phyloP scores from a whole-genome alignment of 2,329 filamentous ascomycete species.

The Verticillium alfalfae region DNA sequence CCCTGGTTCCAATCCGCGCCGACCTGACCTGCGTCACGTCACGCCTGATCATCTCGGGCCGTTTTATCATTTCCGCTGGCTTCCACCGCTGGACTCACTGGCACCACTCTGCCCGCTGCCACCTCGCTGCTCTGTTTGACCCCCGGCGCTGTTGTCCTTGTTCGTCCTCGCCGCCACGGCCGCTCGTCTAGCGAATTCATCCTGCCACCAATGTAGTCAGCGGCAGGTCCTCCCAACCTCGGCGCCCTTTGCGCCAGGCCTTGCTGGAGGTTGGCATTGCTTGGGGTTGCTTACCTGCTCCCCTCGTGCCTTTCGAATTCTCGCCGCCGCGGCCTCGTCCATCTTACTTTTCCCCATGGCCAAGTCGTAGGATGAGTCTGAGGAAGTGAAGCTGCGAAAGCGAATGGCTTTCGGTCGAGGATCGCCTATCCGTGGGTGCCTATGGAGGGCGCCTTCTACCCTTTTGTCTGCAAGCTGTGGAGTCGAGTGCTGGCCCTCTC shows the following conservation, averaged over 20 bases:
- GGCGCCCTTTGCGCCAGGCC: not conserved
- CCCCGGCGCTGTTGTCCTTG: slow-evolving; percentile 14
- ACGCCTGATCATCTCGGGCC: not conserved
- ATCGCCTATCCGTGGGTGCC: too few relatives aligned
- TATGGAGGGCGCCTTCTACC: too few relatives aligned
- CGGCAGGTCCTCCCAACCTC: not conserved
- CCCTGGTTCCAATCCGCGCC: not conserved
- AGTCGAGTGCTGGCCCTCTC: too few relatives aligned
- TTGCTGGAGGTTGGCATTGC: not conserved
- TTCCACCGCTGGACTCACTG: not conserved
- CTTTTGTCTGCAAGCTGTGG: too few relatives aligned
- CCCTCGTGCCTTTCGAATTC: slow-evolving; percentile 34
- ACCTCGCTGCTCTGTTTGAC: slow-evolving; percentile 11
- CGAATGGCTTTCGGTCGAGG: not conserved
- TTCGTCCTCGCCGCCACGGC: slow-evolving; percentile 26
- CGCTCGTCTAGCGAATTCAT: slow-evolving; percentile 28
- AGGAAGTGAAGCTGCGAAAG: not conserved
- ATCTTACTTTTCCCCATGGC: slow-evolving; percentile 25
- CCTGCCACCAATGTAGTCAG: slow-evolving; percentile 15
- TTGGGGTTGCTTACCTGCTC: slow-evolving; percentile 23
- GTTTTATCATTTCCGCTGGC: not conserved
- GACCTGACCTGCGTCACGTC: not conserved
- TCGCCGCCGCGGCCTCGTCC: slow-evolving; percentile 33
- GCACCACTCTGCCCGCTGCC: slow-evolving; percentile 4
- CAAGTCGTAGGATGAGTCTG: not conserved